Base-by-base conservation (phyloP, 257 asterid genomes). In the Fraxinus excelsior region DNA sequence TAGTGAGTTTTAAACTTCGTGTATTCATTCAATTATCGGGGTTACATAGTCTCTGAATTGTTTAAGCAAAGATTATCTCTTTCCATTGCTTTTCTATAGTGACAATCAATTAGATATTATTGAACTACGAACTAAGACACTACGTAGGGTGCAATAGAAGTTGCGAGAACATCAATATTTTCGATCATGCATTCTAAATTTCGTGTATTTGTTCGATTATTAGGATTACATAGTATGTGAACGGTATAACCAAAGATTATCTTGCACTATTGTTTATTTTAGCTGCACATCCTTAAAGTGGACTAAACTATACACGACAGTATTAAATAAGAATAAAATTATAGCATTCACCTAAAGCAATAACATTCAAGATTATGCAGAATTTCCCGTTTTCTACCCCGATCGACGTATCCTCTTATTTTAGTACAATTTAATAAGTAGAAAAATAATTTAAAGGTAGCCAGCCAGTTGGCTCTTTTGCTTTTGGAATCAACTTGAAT, bases 381-480 rank as follows among this genome's bases (percentile, higher is more conserved):
- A 7, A 56, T 7, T 5, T 56, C 7, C 1, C 0, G 28, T 56
- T 56, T 11, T 56, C 65, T 56, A n/a, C 3, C 28, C 0, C 0
- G 3, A n/a, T n/a, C 12, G 28, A 56, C 11, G n/a, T n/a, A 5
- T 56, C 12, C 3, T 56, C 64, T 53, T n/a, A 3, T 53, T 18
- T 7, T 53, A 19, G 19, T 46, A 14, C 0, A 46, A 4, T 13
- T 4, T 14, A 46, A 46, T 46, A 53, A 0, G 19, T 38, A 67
- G 80, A 78, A 75, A 76, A 80, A 74, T 84, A 14, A 68, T 84
- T 66, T 68, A 74, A 62, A 72, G 75, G 46, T 46, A 78, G 81
- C 62, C 60, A 78, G 79, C 62, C 80, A 73, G 81, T 82, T 75
- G 80, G 82, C 38, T 49, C 40, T 51, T 29, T 76, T 69, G 66